A percentile compares a stretch with the other conserved stretches of the same genome.
Evolutionary conservation across 2,329 filamentous ascomycete species (phyloP).

Genomic region (Endoconidiophora polonica): DNA sequence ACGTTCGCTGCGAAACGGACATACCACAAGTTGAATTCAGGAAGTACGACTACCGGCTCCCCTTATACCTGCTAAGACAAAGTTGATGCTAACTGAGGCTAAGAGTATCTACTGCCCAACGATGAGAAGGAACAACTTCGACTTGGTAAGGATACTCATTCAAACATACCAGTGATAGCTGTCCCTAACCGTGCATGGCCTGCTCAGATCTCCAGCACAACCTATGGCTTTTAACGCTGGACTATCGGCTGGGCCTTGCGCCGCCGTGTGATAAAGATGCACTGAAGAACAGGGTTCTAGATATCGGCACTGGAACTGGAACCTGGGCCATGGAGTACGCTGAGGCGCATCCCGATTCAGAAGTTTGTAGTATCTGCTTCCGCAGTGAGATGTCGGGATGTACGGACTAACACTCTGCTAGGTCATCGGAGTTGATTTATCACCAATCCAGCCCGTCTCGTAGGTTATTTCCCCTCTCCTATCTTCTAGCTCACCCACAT

Average conservation of each 20-base stretch:
- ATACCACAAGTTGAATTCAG: too few relatives aligned
- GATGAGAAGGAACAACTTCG: neutral
- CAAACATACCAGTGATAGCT: neutral
- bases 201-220: conserved; percentile 1
- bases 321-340: conserved; percentile 1
- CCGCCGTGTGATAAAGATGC: neutral
- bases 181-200: neutral
- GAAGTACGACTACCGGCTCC: too few relatives aligned
- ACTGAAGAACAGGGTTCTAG: neutral
- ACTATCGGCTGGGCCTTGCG: neutral
- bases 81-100: too few relatives aligned
- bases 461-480: neutral
- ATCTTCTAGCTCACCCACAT: too few relatives aligned
- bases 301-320: conserved; percentile 1
- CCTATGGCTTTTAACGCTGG: neutral
- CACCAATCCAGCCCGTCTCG: neutral
- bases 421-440: conserved; percentile 1
- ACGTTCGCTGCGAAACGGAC: too few relatives aligned
- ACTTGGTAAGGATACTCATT: neutral
- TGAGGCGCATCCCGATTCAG: neutral
- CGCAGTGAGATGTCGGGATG: too few relatives aligned
- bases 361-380: neutral
- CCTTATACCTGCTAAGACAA: too few relatives aligned
- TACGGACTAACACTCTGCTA: neutral
- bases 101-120: neutral